A percentile compares a stretch with the other conserved stretches of the same genome.
Conservation (phyloP, 805 yeast species). For the Jamesozyma gamospora region DNA sequence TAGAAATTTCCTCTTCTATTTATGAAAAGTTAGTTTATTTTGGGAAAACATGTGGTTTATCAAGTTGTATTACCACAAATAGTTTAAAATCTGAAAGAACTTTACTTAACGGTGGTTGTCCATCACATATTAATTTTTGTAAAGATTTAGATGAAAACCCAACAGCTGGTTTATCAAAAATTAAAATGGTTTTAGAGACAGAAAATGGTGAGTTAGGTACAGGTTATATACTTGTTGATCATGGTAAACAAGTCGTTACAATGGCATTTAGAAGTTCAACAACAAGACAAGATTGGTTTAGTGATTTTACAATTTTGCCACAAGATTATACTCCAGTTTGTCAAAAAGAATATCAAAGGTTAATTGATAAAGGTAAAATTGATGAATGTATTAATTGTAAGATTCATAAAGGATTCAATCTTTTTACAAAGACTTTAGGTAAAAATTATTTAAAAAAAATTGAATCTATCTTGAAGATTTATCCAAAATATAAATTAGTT, state of each 20-base stretch:
- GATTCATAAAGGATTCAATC: conserved; percentile 58
- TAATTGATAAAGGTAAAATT: conserved; percentile 15
- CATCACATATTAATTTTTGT: conserved; percentile 25
- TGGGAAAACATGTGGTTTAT: conserved; percentile 28
- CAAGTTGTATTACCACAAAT: conserved; percentile 28
- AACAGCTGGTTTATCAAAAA: conserved; percentile 23
- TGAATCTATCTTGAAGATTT: conserved; percentile 24
- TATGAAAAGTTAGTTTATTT: conserved; percentile 26
- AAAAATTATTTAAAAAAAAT: conserved; percentile 32
- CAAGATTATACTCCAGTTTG: conserved; percentile 40
- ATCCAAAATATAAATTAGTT: conserved; percentile 41
- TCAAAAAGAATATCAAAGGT: conserved; percentile 13
- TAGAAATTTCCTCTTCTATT: conserved; percentile 7
- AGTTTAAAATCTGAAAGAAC: conserved; percentile 17
- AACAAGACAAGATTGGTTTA: conserved; percentile 49
- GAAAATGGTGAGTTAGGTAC: conserved; percentile 41
- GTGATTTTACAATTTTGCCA: conserved; percentile 44
- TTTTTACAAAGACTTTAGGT: conserved; percentile 36
- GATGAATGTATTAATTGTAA: conserved; percentile 40
- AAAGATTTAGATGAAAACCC: conserved; percentile 18
- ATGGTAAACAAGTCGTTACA: conserved; percentile 33
- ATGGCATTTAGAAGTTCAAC: conserved; percentile 57
- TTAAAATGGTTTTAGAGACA: conserved; percentile 34
- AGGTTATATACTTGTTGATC: conserved; percentile 46
- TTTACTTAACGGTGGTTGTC: conserved; percentile 28